phyloP scores from a whole-genome alignment of 2,329 filamentous ascomycete genomes.

The Ceratocystis colombiana region DNA sequence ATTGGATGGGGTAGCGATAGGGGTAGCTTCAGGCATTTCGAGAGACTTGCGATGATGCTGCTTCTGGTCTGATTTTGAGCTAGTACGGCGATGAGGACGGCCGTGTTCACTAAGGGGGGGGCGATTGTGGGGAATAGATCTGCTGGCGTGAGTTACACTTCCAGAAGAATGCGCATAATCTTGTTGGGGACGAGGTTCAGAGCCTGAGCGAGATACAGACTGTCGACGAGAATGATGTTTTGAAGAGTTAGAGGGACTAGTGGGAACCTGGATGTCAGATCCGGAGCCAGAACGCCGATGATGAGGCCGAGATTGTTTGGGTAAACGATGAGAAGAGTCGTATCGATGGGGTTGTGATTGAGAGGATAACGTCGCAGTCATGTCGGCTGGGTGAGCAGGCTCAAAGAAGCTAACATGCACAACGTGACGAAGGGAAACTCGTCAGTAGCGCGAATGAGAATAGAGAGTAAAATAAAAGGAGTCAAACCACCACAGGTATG shows the following conservation, averaged over 20 bases:
- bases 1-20: conserved; percentile 1
- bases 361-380: conserved; percentile 24
- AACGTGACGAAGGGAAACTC: conserved; percentile 9
- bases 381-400: conserved; percentile 21
- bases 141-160: conserved; percentile 19
- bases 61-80: conserved; percentile 22
- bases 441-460: not conserved
- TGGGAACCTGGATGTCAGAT: conserved; percentile 17
- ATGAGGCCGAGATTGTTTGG: conserved; percentile 22
- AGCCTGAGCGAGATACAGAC: conserved; percentile 22
- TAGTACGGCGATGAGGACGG: conserved; percentile 24
- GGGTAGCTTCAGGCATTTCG: conserved; percentile 23
- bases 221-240: conserved; percentile 20
- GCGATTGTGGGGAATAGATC: conserved; percentile 19
- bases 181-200: conserved; percentile 22
- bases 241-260: conserved; percentile 16
- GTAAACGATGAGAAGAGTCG: conserved; percentile 24
- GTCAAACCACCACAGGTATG: not conserved
- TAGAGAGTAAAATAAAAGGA: not conserved
- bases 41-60: conserved; percentile 20
- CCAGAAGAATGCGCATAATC: conserved; percentile 24
- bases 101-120: conserved; percentile 26
- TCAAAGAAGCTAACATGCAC: conserved; percentile 17
- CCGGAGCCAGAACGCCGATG: conserved; percentile 24
- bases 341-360: conserved; percentile 24